Evolutionary conservation across 257 asterid genomes (phyloP).

Genomic region (Salvia miltiorrhiza): DNA sequence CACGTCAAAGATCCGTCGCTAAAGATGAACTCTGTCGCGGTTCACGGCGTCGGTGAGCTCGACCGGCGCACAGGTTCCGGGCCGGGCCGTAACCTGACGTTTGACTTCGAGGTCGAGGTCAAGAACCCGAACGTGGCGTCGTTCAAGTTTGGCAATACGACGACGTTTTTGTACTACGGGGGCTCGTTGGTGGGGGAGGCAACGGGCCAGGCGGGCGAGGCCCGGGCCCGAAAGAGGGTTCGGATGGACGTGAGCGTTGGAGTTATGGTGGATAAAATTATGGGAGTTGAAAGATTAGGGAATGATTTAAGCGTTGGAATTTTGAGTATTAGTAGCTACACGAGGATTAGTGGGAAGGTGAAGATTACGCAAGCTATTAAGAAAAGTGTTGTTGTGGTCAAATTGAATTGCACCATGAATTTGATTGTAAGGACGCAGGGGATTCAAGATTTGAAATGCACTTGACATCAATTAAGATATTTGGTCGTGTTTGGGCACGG

Average conservation of each 20-base stretch:
- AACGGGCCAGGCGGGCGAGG: slow-evolving; percentile 24
- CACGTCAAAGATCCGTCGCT: slow-evolving; percentile 36
- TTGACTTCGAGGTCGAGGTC: slow-evolving; percentile 26
- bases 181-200: slow-evolving; percentile 34
- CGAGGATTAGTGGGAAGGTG: slow-evolving; percentile 43
- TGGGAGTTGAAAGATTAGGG: slow-evolving; percentile 8
- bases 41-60: slow-evolving; percentile 25
- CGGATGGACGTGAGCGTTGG: slow-evolving; percentile 16
- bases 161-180: slow-evolving; percentile 29
- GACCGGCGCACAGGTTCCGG: neutral
- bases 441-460: slow-evolving; percentile 8
- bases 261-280: slow-evolving; percentile 30
- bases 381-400: slow-evolving; percentile 25
- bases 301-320: slow-evolving; percentile 27
- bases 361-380: slow-evolving; percentile 32
- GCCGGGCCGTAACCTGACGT: slow-evolving; percentile 27
- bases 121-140: slow-evolving; percentile 48
- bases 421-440: slow-evolving; percentile 26
- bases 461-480: neutral
- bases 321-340: slow-evolving; percentile 28
- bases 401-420: slow-evolving; percentile 44
- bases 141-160: slow-evolving; percentile 28
- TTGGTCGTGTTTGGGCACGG: too few species aligned
- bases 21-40: slow-evolving; percentile 23
- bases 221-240: slow-evolving; percentile 36